Evolutionary conservation across 805 yeast genomes (phyloP).

Genomic region (Allodekkera sacchari): DNA sequence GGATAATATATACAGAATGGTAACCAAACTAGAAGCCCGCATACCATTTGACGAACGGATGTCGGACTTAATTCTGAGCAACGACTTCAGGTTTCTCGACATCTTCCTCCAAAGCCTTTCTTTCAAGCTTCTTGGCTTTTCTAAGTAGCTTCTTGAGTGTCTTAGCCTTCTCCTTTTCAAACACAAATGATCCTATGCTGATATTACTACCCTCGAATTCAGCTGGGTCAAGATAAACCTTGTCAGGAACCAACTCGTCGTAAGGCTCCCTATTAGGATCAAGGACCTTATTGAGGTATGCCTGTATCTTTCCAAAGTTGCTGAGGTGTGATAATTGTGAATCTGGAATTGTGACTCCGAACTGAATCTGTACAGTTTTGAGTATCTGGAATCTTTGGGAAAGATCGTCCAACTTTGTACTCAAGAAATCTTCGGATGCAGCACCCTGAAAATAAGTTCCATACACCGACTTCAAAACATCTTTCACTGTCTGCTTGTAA

Average conservation of each 20-base stretch:
- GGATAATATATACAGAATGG: no score
- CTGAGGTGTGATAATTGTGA: constrained; percentile 33
- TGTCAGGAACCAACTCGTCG: constrained; percentile 64
- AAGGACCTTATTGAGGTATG: constrained; percentile 27
- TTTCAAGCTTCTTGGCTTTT: constrained; percentile 23
- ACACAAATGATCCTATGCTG: constrained; percentile 42
- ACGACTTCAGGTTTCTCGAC: no score
- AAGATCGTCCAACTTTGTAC: constrained; percentile 31
- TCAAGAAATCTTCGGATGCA: constrained; percentile 1
- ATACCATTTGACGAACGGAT: no score
- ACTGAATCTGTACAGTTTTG: constrained; percentile 38
- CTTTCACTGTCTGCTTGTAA: constrained; percentile 7
- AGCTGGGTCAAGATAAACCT: constrained; percentile 49
- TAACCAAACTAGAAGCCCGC: no score
- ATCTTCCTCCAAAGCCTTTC: constrained; percentile 11
- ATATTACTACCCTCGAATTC: constrained; percentile 54
- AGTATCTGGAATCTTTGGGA: constrained; percentile 38
- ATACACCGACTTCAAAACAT: constrained; percentile 11
- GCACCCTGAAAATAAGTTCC: constrained; percentile 6
- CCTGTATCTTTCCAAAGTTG: constrained; percentile 30
- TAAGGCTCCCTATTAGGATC: constrained; percentile 34
- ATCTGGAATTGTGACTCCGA: constrained; percentile 50
- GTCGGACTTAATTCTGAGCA: no score
- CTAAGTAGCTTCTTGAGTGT: constrained; percentile 37
- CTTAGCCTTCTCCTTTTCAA: constrained; percentile 35